phyloP scores from a whole-genome alignment of 2,329 filamentous ascomycete genomes.

The Epichloe sylvatica region DNA sequence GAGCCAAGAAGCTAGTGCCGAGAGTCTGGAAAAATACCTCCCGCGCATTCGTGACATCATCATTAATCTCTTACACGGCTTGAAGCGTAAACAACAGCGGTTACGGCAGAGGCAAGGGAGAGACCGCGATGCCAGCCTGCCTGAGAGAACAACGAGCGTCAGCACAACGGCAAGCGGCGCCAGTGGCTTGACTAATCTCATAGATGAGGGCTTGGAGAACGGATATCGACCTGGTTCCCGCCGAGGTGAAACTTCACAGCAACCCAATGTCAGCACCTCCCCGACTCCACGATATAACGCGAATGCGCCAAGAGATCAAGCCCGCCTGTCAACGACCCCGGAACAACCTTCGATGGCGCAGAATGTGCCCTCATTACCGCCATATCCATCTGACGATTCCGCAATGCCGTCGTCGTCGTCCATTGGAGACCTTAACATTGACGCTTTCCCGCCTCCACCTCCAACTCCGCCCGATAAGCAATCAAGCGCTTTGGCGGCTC shows the following conservation, averaged over 20 bases:
- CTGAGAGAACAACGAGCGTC: constrained; percentile 42
- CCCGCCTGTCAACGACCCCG: constrained; percentile 34
- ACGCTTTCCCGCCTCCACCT: constrained; percentile 55
- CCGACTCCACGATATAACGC: constrained; percentile 31
- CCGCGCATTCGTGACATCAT: constrained; percentile 96
- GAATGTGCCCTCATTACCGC: constrained; percentile 58
- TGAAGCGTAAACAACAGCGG: constrained; percentile 94
- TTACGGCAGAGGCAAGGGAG: constrained; percentile 50
- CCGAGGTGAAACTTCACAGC: constrained; percentile 15
- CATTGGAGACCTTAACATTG: constrained; percentile 38
- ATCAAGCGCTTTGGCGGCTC: constrained; percentile 76
- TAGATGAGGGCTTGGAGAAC: constrained; percentile 46
- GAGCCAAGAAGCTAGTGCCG: constrained; percentile 87
- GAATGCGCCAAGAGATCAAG: constrained; percentile 34
- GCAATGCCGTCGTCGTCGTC: constrained; percentile 28
- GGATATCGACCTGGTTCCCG: constrained; percentile 31
- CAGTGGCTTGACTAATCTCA: constrained; percentile 40
- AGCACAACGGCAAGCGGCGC: constrained; percentile 44
- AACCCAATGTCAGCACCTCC: constrained; percentile 23
- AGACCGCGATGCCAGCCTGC: constrained; percentile 35
- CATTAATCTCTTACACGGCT: constrained; percentile 86
- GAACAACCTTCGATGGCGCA: constrained; percentile 60
- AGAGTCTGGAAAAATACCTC: constrained; percentile 86
- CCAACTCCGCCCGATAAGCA: constrained; percentile 61
- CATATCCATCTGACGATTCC: constrained; percentile 52